Evolutionary conservation across 2,329 filamentous ascomycete genomes (phyloP).

Genomic region (Pseudonectria foliicola): DNA sequence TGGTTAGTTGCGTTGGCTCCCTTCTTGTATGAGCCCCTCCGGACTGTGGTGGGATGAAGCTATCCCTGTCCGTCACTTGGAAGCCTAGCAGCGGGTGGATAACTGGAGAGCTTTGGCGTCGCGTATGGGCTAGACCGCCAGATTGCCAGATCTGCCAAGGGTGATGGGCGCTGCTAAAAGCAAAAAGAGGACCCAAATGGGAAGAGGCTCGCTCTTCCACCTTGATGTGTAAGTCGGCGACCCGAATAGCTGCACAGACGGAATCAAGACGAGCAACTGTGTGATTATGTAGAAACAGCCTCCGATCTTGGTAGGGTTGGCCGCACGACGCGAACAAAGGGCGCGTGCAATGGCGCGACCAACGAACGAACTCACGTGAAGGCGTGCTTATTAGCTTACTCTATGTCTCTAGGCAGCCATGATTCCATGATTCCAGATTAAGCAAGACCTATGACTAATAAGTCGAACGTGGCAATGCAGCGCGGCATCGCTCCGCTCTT

Average conservation of each 20-base stretch:
- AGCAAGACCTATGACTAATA: constrained; percentile 7
- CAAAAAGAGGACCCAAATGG: no score
- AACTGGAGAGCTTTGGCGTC: no score
- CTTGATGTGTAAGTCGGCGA: not conserved
- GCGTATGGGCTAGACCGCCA: no score
- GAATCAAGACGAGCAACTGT: not conserved
- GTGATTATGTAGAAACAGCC: no score
- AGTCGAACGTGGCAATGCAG: constrained; percentile 11
- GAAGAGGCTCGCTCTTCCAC: no score
- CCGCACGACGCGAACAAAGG: constrained; percentile 4
- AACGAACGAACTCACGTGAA: constrained; percentile 31
- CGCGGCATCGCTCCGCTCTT: constrained; percentile 10
- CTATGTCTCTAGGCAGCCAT: constrained; percentile 26
- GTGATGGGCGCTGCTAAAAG: no score
- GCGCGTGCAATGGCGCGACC: constrained; percentile 24
- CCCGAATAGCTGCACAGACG: not conserved
- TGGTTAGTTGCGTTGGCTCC: constrained; percentile 6
- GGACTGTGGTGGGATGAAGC: not conserved
- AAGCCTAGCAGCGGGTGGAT: no score
- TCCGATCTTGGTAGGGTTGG: not conserved
- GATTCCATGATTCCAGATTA: not conserved
- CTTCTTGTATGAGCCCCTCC: not conserved
- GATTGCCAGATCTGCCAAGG: no score
- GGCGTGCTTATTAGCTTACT: no score
- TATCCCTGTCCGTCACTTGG: constrained; percentile 10